Evolutionary conservation across 257 asterid species (phyloP).

Genomic region (Solanum corneliomulleri): DNA sequence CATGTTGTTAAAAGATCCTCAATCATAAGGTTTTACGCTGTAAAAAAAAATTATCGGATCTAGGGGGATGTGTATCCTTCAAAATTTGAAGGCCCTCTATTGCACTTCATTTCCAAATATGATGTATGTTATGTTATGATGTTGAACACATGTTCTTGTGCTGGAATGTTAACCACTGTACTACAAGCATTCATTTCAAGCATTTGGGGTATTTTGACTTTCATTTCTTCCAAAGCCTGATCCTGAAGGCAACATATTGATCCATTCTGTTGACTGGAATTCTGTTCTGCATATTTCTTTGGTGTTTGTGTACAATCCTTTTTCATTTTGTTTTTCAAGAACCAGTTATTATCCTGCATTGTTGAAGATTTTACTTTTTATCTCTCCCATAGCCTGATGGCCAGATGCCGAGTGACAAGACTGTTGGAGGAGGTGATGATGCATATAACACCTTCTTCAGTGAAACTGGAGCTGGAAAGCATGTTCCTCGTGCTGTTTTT

Average conservation of each 20-base stretch:
- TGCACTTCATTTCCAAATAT: background rate
- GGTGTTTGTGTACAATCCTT: background rate
- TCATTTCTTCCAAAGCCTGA: background rate
- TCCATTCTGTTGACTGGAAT: background rate
- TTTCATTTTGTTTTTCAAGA: background rate
- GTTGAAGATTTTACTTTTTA: background rate
- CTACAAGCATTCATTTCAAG: background rate
- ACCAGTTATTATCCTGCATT: background rate
- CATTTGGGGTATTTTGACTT: background rate
- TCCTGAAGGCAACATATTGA: background rate
- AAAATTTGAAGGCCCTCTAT: background rate
- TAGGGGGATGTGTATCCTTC: no score
- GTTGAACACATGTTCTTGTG: background rate
- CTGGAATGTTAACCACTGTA: background rate
- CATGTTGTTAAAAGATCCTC: background rate
- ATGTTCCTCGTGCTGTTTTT: constrained; percentile 21
- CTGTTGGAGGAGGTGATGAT: constrained; percentile 16
- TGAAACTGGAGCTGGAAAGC: constrained; percentile 19
- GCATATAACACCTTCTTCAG: constrained; percentile 23
- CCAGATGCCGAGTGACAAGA: constrained; percentile 14
- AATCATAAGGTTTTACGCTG: background rate
- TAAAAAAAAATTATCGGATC: no score
- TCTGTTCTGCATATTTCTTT: background rate
- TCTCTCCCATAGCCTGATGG: constrained; percentile 6
- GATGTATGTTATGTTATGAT: background rate